Evolutionary conservation across 306 rosid genomes (phyloP), one percentile per base, ranked within the genome.

Genomic region (Castanea crenata): DNA sequence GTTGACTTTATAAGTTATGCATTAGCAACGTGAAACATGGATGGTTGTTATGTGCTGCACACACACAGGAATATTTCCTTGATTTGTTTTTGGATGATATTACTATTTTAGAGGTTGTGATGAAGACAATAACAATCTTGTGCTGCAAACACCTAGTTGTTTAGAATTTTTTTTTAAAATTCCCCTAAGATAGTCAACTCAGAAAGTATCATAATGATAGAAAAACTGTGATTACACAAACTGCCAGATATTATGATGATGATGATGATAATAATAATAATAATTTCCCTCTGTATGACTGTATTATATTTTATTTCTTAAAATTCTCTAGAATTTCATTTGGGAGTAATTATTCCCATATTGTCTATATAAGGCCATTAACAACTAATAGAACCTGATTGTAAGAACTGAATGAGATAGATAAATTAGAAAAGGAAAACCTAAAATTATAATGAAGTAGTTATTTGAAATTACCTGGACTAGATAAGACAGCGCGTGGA

Each of bases 401-500:
- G 46, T 62, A 52, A 71, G 58, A 46, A 14, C 32, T 10, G 11
- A 5, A 9, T 21, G 10, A 29, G 41, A 74, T 23, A 74, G 73
- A 82, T 21, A 51, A 74, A 82, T 20, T 29, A 52, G 16, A 51
- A 41, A 76, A 69, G 61, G 27, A 81, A 71, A 20, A 18, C 6
- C n/a, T 16, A 49, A 76, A 68, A 69, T 31, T 2, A 16, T 38
- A 29, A 78, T 61, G 56, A 56, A 38, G 12, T 27, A 56, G 41
- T 77, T 11, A 7, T 65, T 55, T 21, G 58, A 68, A 63, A 71
- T 83, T 90, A 94, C 99, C 90, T 46, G 97, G 95, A 85, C 99
- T 94, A 61, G 99, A 94, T 78, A 94, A 68, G 75, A 92, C 91
- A 46, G 97, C 99, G 11, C 99, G 97, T 1, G 99, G 99, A 32